phyloP scores from a whole-genome alignment of 371 early-diverging fungal genomes.

The Chytridium lagenaria region DNA sequence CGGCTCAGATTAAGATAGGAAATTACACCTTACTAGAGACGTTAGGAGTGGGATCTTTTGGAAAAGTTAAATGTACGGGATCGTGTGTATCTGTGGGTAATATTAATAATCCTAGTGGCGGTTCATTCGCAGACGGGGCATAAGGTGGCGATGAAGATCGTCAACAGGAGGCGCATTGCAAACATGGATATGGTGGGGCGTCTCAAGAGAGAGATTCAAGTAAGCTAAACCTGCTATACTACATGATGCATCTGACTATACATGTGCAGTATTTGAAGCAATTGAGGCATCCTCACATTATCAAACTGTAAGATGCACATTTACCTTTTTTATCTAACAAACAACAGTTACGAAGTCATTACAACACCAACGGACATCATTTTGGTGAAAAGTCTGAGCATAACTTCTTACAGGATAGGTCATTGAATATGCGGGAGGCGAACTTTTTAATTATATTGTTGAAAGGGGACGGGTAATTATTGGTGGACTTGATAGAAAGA shows the following conservation, averaged over 20 bases:
- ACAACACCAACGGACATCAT: conserved; percentile 95
- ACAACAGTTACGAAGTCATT: conserved; percentile 85
- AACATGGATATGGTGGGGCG: conserved; percentile 93
- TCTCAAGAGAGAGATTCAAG: conserved; percentile 95
- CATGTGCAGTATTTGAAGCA: conserved; percentile 82
- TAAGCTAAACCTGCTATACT: neutral
- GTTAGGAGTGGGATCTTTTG: conserved; percentile 94
- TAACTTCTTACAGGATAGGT: conserved; percentile 44
- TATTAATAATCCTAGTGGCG: conserved; percentile 70
- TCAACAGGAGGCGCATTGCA: conserved; percentile 87
- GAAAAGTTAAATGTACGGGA: conserved; percentile 93
- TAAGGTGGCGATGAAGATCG: conserved; percentile 95
- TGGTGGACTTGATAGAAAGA: neutral
- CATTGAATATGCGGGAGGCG: conserved; percentile 96
- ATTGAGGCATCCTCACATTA: conserved; percentile 96
- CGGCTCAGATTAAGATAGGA: conserved; percentile 64
- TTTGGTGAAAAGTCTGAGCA: conserved; percentile 63
- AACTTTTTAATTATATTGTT: conserved; percentile 96
- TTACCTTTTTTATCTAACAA: neutral
- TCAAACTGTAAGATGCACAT: conserved; percentile 77
- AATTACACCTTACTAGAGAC: conserved; percentile 93
- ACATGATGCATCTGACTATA: neutral
- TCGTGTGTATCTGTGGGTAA: neutral
- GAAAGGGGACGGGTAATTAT: conserved; percentile 82
- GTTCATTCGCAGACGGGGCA: conserved; percentile 91